Base-by-base conservation (phyloP, 164 flowering plant species). In the Vitis labrusca region DNA sequence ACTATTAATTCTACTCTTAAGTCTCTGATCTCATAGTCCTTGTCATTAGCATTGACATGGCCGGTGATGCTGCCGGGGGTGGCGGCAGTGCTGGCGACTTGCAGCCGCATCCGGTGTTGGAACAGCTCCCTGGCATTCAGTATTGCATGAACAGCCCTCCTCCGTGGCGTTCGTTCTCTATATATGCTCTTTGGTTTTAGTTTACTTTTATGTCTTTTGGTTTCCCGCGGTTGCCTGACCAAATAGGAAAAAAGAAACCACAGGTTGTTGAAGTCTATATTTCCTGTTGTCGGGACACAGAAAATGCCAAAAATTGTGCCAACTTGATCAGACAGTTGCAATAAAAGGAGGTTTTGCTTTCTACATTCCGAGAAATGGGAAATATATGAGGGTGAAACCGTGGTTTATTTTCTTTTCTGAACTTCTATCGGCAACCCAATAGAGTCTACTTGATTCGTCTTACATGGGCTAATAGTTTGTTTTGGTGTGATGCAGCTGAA, bases 91-190 rank as follows among this genome's bases (percentile, higher is more conserved):
- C 71, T 2, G 81, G 55, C 29, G 79, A 81, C 60, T 62, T 79
- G 48, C 74, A 79, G 56, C 85, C 89, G 32, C 86, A 85, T 51
- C 85, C 89, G 5, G 85, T 84, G 51, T 71, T 76, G 58, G 89
- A 85, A 32, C 85, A 84, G 63, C 80, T 87, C 0, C 76, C 85
- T 11, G 83, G 81, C 6, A 60, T 85, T 44, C 81, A 82, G 29
- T 85, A 72, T 19, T 87, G 89, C 77, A 50, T 87, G 9, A 83
- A 81, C 65, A 85, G 87, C 61, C 85, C 84, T 66, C 91, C 91
- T 69, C 89, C 91, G 48, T 82, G 83, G 87, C 52, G 89, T 87
- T 2, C 11, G 85, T 76, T 49, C 63, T 50, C 69, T 13, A 53
- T 27, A 55, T 19, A 17, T 10, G 13, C 12, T 12, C 5, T 1